These are phyloP conservation scores for Sordariomycetes sp. DNA, from an alignment of 2,329 filamentous ascomycete genomes.

Conservation along the genomic window DNA sequence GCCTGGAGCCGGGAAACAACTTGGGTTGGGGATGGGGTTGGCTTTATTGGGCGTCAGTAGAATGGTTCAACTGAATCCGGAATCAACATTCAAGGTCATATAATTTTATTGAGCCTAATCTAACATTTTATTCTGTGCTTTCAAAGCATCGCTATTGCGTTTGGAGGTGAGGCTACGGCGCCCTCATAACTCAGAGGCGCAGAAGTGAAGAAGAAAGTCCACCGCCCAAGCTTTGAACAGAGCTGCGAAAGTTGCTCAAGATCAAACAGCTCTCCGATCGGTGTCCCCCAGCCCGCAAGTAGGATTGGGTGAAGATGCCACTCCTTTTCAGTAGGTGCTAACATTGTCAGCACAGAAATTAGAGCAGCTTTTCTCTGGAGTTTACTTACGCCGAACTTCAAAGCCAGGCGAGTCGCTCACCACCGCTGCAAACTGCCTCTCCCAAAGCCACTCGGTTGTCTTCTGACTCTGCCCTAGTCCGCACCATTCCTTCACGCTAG, in stretches of 20 bases:
- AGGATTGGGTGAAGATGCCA: constrained; percentile 14
- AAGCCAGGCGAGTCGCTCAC: no score
- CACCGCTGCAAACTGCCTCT: no score
- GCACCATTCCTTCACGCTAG: no score
- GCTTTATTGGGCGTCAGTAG: constrained; percentile 4
- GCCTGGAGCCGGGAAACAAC: no score
- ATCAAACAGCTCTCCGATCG: constrained; percentile 18
- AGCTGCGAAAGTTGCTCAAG: constrained; percentile 13
- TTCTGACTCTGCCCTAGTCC: no score
- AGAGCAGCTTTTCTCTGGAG: neutral
- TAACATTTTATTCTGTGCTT: neutral
- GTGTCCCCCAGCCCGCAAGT: constrained; percentile 14
- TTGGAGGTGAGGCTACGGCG: constrained; percentile 9
- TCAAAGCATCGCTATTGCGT: constrained; percentile 10
- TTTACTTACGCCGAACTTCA: constrained; percentile 11
- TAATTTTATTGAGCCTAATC: no score
- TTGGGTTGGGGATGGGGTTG: constrained; percentile 5
- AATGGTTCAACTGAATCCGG: neutral
- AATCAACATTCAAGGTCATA: neutral
- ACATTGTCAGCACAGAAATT: neutral
- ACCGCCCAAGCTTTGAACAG: constrained; percentile 7
- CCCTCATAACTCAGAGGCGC: constrained; percentile 10
- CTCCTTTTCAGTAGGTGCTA: constrained; percentile 6
- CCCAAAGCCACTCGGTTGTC: no score
- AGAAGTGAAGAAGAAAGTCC: constrained; percentile 11